These are phyloP conservation scores for Pseudopyrenochaeta lycopersici DNA, from an alignment of 2,329 filamentous ascomycete species.

Conservation along the genomic window DNA sequence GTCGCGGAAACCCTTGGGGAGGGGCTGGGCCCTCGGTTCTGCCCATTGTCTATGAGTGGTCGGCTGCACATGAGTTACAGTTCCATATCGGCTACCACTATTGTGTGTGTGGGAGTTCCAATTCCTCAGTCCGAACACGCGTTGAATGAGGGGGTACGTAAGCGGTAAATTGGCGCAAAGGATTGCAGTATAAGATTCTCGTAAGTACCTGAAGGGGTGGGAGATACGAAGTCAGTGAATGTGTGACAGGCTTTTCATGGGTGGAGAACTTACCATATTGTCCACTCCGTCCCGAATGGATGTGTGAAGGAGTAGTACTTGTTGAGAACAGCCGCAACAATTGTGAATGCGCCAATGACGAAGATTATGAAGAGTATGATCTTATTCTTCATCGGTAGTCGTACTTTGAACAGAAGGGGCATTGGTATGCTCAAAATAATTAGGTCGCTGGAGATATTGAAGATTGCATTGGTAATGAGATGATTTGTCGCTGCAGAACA, in stretches of 20 bases:
- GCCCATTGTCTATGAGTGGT: constrained; percentile 17
- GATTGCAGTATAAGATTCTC: constrained; percentile 67
- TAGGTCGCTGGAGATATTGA: constrained; percentile 58
- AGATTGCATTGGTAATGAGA: constrained; percentile 50
- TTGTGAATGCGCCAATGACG: constrained; percentile 60
- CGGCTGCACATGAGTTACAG: constrained; percentile 5
- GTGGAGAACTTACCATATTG: constrained; percentile 57
- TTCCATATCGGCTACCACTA: constrained; percentile 6
- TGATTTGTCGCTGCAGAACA: constrained; percentile 54
- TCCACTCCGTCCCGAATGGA: constrained; percentile 65
- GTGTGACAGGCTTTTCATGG: not conserved
- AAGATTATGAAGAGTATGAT: constrained; percentile 64
- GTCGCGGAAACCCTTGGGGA: constrained; percentile 22
- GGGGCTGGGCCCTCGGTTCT: constrained; percentile 15
- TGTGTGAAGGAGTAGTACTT: constrained; percentile 69
- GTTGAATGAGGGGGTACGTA: constrained; percentile 65
- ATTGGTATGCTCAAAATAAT: constrained; percentile 58
- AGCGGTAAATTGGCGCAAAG: constrained; percentile 70
- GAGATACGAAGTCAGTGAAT: not conserved
- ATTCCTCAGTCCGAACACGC: constrained; percentile 51
- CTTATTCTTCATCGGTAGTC: constrained; percentile 60
- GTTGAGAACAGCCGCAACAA: constrained; percentile 67
- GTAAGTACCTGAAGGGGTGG: constrained; percentile 43
- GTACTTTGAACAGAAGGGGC: constrained; percentile 56
- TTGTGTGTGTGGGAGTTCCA: constrained; percentile 39